Conservation (phyloP, 2,329 filamentous ascomycete genomes). For the Coniochaeta pulveracea region DNA sequence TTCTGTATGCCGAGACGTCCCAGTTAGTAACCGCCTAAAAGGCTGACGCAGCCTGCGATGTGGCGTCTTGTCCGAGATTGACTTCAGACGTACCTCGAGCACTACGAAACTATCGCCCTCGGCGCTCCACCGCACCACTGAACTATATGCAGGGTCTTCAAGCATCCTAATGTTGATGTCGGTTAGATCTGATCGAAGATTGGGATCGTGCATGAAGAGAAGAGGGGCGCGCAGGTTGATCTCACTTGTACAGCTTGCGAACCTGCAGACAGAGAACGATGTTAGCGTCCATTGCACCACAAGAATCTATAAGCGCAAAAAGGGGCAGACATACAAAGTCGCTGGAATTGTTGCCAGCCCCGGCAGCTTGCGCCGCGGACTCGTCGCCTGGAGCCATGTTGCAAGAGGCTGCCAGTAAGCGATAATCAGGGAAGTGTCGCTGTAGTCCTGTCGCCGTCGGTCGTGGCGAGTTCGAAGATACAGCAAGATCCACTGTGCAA, state of each 20-base stretch:
- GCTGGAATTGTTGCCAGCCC: slow-evolving; percentile 82
- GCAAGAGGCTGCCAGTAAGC: too few species aligned
- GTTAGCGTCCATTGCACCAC: slow-evolving; percentile 6
- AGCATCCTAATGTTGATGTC: slow-evolving; percentile 59
- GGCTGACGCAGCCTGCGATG: too few species aligned
- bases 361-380: slow-evolving; percentile 25
- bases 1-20: slow-evolving; percentile 46
- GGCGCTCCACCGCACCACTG: slow-evolving; percentile 91
- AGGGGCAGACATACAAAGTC: slow-evolving; percentile 66
- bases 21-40: too few species aligned
- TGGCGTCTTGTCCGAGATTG: too few species aligned
- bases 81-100: slow-evolving; percentile 58
- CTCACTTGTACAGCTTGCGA: slow-evolving; percentile 96
- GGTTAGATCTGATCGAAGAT: slow-evolving; percentile 9
- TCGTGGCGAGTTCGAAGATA: neutral
- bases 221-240: slow-evolving; percentile 6
- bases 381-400: too few species aligned
- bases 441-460: too few species aligned
- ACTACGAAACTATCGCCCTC: slow-evolving; percentile 95
- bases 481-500: too few species aligned
- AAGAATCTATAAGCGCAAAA: neutral
- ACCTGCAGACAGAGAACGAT: slow-evolving; percentile 55
- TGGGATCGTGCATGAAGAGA: slow-evolving; percentile 6
- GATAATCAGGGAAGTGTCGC: too few species aligned
- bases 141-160: slow-evolving; percentile 85